Evolutionary conservation across 768 basidiomycete genomes (phyloP).

Genomic region (Collybia nuda): DNA sequence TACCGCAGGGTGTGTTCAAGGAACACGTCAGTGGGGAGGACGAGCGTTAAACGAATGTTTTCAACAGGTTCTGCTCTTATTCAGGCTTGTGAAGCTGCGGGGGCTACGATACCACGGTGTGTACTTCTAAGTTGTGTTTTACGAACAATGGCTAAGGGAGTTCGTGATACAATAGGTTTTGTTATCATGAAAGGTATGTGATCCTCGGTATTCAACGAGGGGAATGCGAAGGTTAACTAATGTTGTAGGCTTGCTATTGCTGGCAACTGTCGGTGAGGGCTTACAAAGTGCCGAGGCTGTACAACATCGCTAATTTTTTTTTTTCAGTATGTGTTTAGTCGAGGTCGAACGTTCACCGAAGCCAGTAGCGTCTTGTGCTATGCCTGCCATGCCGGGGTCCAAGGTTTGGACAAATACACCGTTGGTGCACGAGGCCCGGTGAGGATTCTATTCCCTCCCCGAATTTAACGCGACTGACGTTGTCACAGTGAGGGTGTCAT

Average conservation of each 20-base stretch:
- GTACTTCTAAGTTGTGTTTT: constrained; percentile 12
- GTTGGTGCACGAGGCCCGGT: constrained; percentile 86
- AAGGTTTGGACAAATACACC: constrained; percentile 95
- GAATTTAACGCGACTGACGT: constrained; percentile 8
- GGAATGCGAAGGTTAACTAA: constrained; percentile 3
- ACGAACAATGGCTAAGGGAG: constrained; percentile 15
- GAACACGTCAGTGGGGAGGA: background rate
- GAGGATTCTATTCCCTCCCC: constrained; percentile 3
- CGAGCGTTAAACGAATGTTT: background rate
- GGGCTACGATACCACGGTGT: constrained; percentile 77
- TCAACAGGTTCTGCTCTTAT: constrained; percentile 85
- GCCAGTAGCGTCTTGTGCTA: constrained; percentile 93
- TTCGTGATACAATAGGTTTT: constrained; percentile 51
- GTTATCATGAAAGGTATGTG: constrained; percentile 79
- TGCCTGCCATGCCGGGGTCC: constrained; percentile 95
- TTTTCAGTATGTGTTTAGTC: constrained; percentile 90
- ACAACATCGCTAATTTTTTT: constrained; percentile 5
- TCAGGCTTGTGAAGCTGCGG: constrained; percentile 93
- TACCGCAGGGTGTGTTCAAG: constrained; percentile 79
- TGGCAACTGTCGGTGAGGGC: constrained; percentile 88
- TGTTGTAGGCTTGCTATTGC: constrained; percentile 82
- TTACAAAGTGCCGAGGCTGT: background rate
- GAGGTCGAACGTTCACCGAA: constrained; percentile 96
- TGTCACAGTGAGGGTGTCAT: constrained; percentile 87
- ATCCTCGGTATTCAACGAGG: constrained; percentile 1